Evolutionary conservation across 805 yeast genomes (phyloP), one percentile per base, ranked within the genome.

Genomic region (Dipodascopsis uninucleata): DNA sequence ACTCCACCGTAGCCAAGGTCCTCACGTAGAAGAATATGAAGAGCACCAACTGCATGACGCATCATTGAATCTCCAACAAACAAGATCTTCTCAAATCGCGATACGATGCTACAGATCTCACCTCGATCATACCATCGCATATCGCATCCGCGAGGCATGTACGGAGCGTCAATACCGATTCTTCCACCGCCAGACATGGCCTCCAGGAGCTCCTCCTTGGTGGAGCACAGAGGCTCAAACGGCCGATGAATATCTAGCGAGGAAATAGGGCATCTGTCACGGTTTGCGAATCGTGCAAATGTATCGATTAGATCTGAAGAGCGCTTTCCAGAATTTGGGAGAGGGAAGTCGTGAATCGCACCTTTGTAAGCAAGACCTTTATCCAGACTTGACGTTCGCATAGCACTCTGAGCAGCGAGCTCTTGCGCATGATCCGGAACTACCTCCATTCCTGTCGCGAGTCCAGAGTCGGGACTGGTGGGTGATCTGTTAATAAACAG

Each of bases 121-220:
- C 21, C 33, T n/a, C 44, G 39, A 26, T 42, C 52, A 34, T 42
- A 50, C 55, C 55, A 50, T 23, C 55, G 53, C 55, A 50, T 50
- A 29, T 50, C 55, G 36, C 55, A 50, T 28, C 31, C 49, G 16
- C 55, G 45, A 22, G 55, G 55, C 55, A 50, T 50, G 39, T 50
- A 50, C 0, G 55, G 55, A 29, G 55, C 55, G 39, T 50, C 49
- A 25, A 50, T 14, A 21, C 55, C 55, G 38, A 50, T 25, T 5
- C 55, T 36, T 24, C 55, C 55, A 33, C 55, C 55, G 41, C 43
- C 46, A n/a, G 47, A 40, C 55, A 50, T 50, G 40, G 55, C 55
- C 6, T 26, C 12, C n/a, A 50, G 40, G 22, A 50, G 20, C 17
- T 31, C 37, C 23, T 10, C 20, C 43, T 41, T 47, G 17, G 45